Base-by-base conservation (phyloP, 257 asterid species). In the Salvia splendens region DNA sequence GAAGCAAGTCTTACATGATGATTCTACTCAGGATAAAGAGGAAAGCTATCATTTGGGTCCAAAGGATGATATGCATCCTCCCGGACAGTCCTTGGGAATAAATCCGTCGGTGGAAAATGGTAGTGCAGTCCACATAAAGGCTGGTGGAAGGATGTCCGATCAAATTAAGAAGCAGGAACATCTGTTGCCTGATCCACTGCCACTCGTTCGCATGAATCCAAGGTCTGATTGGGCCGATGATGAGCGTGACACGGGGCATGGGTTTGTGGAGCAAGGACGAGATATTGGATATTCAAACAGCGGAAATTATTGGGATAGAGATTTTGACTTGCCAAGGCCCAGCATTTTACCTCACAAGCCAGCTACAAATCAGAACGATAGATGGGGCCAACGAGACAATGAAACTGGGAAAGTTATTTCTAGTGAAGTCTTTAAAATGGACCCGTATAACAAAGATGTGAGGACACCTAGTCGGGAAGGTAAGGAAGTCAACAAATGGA, bases 151-250 rank as follows among this genome's bases (percentile, higher is more conserved):
- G 48, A 33, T 57, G 65, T 36, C 61, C 45, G 79, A 73, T 75
- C 82, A 72, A 36, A 30, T 52, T 62, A 73, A 74, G 78, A 91
- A 85, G 81, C 76, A 72, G 69, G 86, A 83, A n/a, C 91, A 84
- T 4, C 77, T 54, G 69, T 83, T 85, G 58, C 79, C 83, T 6
- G 92, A 91, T 59, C 97, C 96, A 3, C 65, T 94, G 76, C 96
- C 97, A 30, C 63, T 91, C 67, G 92, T 94, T 62, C 85, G 81
- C 63, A 38, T 91, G 81, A 91, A 80, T 77, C 93, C 96, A 15
- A 87, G 96, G 76, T 87, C 91, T 53, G 95, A 94, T 83, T 94
- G 99, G 99, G 97, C 96, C 51, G 97, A 94, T 75, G 99, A 94
- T 71, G 99, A 94, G 82, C 96, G 99, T 55, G 99, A 94, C 65